These are phyloP conservation scores for Phytophthora fragariae DNA, from an alignment of 352 stramenopile species.

Conservation along the genomic window DNA sequence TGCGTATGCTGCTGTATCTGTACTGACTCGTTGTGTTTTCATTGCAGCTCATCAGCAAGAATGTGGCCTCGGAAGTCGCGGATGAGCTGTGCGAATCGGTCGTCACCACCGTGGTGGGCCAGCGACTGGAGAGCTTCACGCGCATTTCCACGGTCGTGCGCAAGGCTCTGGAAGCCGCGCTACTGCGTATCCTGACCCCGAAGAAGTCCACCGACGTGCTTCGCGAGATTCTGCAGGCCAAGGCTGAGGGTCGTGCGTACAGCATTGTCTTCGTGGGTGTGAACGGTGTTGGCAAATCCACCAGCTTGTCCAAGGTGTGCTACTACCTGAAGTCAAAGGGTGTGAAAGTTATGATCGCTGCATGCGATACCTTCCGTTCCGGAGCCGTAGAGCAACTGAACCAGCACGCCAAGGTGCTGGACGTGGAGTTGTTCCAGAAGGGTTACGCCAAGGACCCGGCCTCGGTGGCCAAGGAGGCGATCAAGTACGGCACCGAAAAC, in stretches of 20 bases:
- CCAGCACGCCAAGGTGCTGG: slow-evolving; percentile 96
- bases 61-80: slow-evolving; percentile 96
- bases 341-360: slow-evolving; percentile 96
- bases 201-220: slow-evolving; percentile 97
- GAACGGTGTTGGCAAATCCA: slow-evolving; percentile 99
- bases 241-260: slow-evolving; percentile 91
- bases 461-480: slow-evolving; percentile 94
- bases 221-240: slow-evolving; percentile 92
- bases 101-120: slow-evolving; percentile 92
- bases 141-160: slow-evolving; percentile 92
- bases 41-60: slow-evolving; percentile 95
- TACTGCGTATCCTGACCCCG: slow-evolving; percentile 96
- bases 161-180: slow-evolving; percentile 94
- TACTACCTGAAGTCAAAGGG: slow-evolving; percentile 99
- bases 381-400: slow-evolving; percentile 99
- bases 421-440: slow-evolving; percentile 96
- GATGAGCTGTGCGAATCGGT: slow-evolving; percentile 96
- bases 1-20: not conserved
- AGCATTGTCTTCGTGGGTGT: slow-evolving; percentile 99
- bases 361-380: slow-evolving; percentile 99
- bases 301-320: slow-evolving; percentile 98
- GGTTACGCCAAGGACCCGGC: slow-evolving; percentile 97
- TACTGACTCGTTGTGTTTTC: not conserved
- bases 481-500: slow-evolving; percentile 95
- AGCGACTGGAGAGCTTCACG: slow-evolving; percentile 96